Percentiles rank a stretch among this genome's conserved stretches.
Conservation (phyloP, 805 yeast species). For the Saturnispora sekii region DNA sequence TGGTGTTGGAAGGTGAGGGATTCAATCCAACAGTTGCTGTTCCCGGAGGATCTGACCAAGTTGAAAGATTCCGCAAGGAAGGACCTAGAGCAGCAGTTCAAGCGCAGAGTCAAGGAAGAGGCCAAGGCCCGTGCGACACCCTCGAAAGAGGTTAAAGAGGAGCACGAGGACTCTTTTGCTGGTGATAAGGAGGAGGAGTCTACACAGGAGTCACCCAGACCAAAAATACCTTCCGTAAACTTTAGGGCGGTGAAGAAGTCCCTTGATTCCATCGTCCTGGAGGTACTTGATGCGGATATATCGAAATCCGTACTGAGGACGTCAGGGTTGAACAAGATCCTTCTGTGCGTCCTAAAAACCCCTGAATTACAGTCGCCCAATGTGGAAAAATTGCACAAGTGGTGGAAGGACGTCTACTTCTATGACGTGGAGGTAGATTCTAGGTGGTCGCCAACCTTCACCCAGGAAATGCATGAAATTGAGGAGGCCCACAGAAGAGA, state of each 20-base stretch:
- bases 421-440: conserved; percentile 23
- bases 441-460: conserved; percentile 21
- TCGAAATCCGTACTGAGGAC: conserved; percentile 25
- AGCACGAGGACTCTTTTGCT: not conserved
- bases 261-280: conserved; percentile 18
- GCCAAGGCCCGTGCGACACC: not conserved
- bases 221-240: conserved; percentile 11
- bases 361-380: conserved; percentile 24
- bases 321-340: conserved; percentile 25
- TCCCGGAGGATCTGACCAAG: conserved; percentile 12
- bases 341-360: conserved; percentile 27
- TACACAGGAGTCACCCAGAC: not conserved
- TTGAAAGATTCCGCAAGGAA: conserved; percentile 5
- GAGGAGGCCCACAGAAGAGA: conserved; percentile 15
- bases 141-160: not conserved
- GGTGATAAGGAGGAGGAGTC: conserved; percentile 1
- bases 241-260: conserved; percentile 16
- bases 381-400: conserved; percentile 13
- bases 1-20: conserved; percentile 19
- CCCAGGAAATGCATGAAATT: conserved; percentile 15
- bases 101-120: conserved; percentile 6
- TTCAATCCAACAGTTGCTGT: conserved; percentile 19
- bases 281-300: conserved; percentile 18
- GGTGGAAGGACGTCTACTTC: conserved; percentile 21
- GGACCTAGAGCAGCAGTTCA: conserved; percentile 1